Evolutionary conservation across 192 early-diverging fungal species (phyloP), one percentile per base, ranked within the genome.

Genomic region (Rhizophagus sp.): DNA sequence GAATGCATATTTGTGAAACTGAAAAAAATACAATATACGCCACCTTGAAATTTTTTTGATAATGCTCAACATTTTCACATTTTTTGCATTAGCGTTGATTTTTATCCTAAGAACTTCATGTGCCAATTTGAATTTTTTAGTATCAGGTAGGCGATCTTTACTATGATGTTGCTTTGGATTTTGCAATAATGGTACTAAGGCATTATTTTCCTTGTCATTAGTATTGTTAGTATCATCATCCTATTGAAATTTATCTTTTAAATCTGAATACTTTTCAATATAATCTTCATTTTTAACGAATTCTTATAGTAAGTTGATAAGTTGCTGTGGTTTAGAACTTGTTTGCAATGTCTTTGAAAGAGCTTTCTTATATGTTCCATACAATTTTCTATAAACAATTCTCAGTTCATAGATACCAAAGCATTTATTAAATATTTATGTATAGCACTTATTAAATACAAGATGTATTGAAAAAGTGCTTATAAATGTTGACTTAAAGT

Each of bases 331-430:
- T 39, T 70, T 41, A 41, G 10, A 70, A 70, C 27, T 15, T 34
- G 0, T 70, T 44, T 70, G 33, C 22, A 70, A 39, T 2, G 7
- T n/a, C 15, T 70, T 36, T 41, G 1, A 44, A 44, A 65, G 13
- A 39, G 68, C 68, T 39, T 70, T 70, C 3, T 70, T 70, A 17
- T 70, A 70, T 44, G n/a, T 39, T 22, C 13, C 11, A 70, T 70
- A 8, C 4, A 70, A 39, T 36, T 70, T 70, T 47, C 13, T n/a
- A 41, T 70, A 70, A 70, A 44, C 13, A 34, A 34, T 34, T 41
- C 17, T 70, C 22, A 47, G 68, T 19, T 70, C 36, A 70, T 33
- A 17, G 13, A 70, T 24, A n/a, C n/a, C n/a, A n/a, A n/a, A n/a
- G n/a, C n/a, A n/a, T n/a, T n/a, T n/a, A n/a, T n/a, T n/a, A n/a